These are phyloP conservation scores for Yamadazyma olivae DNA, from an alignment of 805 yeast species.

Conservation along the genomic window DNA sequence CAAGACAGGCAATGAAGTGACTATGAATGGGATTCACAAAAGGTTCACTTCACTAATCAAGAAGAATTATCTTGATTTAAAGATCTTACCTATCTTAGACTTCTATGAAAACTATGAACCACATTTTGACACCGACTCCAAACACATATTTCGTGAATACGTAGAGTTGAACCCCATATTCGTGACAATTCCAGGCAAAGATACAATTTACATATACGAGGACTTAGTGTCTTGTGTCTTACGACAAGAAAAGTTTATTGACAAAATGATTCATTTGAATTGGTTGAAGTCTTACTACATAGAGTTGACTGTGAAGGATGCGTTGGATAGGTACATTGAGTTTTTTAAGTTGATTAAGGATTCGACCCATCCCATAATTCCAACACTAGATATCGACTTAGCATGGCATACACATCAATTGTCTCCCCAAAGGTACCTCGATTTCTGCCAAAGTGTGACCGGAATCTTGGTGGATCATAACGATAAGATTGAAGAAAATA, in stretches of 20 bases:
- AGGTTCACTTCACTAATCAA: too few relatives aligned
- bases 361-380: conserved; percentile 11
- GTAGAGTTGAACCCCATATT: conserved; percentile 3
- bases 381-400: conserved; percentile 25
- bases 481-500: conserved; percentile 20
- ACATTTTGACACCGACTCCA: too few relatives aligned
- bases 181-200: neutral
- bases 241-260: conserved; percentile 20
- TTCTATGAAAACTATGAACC: too few relatives aligned
- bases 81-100: too few relatives aligned
- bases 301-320: conserved; percentile 17
- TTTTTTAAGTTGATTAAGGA: conserved; percentile 11
- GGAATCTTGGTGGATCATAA: conserved; percentile 14
- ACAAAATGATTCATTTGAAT: conserved; percentile 13
- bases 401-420: conserved; percentile 28
- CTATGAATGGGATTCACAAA: too few relatives aligned
- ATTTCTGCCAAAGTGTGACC: conserved; percentile 5
- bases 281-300: conserved; percentile 1
- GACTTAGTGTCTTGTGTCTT: conserved; percentile 23
- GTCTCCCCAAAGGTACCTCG: conserved; percentile 13
- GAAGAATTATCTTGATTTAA: too few relatives aligned
- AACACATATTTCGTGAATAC: too few relatives aligned
- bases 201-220: conserved; percentile 27
- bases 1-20: too few relatives aligned
- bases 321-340: conserved; percentile 16